Base-by-base conservation (phyloP, 805 yeast species). In the Zygosaccharomyces siamensis region DNA sequence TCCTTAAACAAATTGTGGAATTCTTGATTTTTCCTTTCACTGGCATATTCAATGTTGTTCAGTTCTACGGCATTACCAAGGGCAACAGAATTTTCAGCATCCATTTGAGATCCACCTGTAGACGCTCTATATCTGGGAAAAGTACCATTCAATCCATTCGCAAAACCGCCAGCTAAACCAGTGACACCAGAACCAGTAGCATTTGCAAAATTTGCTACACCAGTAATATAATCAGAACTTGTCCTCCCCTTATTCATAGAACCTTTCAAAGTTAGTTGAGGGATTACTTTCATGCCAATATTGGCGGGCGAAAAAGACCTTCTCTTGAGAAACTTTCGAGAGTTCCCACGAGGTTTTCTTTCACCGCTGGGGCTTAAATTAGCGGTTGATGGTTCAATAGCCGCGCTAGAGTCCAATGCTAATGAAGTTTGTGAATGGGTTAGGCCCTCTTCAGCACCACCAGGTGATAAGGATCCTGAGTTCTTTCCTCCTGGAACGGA, bases 1-100 rank as follows among this genome's bases (percentile, higher is more conserved):
- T 76, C 75, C 38, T 78, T 75, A 63, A 84, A 84, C 12, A 76
- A 58, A 42, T 74, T 75, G 59, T 82, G 88, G 61, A 83, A 83
- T 20, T 81, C 82, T 18, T 71, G 70, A 55, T 82, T 83, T 50
- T 79, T 70, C 58, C 78, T 82, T 14, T 72, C 76, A 39, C 69
- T 66, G 1, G 82, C 77, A 48, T 61, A 64, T 38, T 64, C 64
- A 18, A 63, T 53, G 35, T 57, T 62, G 38, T 55, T 50, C 20
- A 64, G 41, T 43, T 59, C 53, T 16, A 51, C 31, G 11, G 51
- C 43, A 21, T 18, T 14, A 7, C 21, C 21, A 10, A 16, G 4
- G 16, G 21, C 12, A 10, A 21, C 37, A 33, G 52, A 48, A 24
- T 45, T 48, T 21, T 57, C 60, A 16, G 51, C 48, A 40, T 60